phyloP scores from a whole-genome alignment of 805 yeast genomes.

The Phaffomyces antillensis region DNA sequence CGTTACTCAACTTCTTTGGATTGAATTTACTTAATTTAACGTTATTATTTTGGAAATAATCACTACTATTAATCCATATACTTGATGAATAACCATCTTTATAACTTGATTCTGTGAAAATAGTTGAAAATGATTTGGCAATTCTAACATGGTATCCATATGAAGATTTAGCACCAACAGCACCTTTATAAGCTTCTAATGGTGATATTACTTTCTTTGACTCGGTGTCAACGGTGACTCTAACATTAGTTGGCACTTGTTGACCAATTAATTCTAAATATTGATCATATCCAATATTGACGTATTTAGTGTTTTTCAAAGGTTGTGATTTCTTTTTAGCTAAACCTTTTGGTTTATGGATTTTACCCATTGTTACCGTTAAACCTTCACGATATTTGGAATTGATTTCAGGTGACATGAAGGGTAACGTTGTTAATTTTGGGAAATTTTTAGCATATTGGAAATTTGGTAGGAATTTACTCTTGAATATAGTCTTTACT shows the following conservation, averaged over 20 bases:
- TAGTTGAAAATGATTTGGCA: slow-evolving; percentile 48
- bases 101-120: slow-evolving; percentile 65
- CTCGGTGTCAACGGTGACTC: slow-evolving; percentile 72
- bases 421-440: slow-evolving; percentile 65
- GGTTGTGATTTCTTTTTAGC: slow-evolving; percentile 41
- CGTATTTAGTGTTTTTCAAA: slow-evolving; percentile 56
- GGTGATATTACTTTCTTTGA: slow-evolving; percentile 64
- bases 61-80: slow-evolving; percentile 60
- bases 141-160: slow-evolving; percentile 73
- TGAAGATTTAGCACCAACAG: slow-evolving; percentile 49
- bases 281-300: slow-evolving; percentile 63
- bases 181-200: slow-evolving; percentile 55
- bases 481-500: slow-evolving; percentile 54
- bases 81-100: slow-evolving; percentile 66
- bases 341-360: slow-evolving; percentile 20
- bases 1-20: slow-evolving; percentile 7
- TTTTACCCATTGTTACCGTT: slow-evolving; percentile 34
- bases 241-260: slow-evolving; percentile 66
- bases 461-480: slow-evolving; percentile 39
- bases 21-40: slow-evolving; percentile 15
- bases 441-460: slow-evolving; percentile 65
- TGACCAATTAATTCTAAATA: slow-evolving; percentile 50
- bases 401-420: slow-evolving; percentile 41
- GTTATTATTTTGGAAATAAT: slow-evolving; percentile 39
- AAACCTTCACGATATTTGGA: slow-evolving; percentile 58